Base-by-base conservation (phyloP, 164 flowering plant species). In the Euptelea pleiosperma region DNA sequence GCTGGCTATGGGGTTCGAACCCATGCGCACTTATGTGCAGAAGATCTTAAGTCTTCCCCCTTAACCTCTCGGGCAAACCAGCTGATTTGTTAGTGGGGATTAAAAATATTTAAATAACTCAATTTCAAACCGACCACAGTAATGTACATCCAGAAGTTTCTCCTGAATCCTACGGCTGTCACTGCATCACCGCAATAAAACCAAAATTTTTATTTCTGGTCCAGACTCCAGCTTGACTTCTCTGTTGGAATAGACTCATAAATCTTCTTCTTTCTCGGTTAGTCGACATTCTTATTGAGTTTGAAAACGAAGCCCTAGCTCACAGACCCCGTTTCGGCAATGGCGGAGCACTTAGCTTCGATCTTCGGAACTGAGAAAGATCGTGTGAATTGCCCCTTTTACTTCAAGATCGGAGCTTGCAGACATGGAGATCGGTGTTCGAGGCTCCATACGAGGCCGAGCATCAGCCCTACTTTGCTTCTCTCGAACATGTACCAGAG, bases 271-370 rank as follows among this genome's bases (percentile, higher is more conserved):
- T n/a, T 24, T 12, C 26, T 0, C 11, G 34, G 3, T 2, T 15
- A 40, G 19, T 14, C 18, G 5, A 14, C 6, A 19, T 16, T 4
- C 3, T 40, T 40, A 1, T 40, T 0, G 41, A 24, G 29, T 18
- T 25, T 28, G 6, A 43, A 21, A 3, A 4, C 19, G 35, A 53
- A 53, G 36, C 57, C 57, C 57, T 53, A 53, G 36, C 2, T 21
- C 12, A 16, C 40, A 26, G n/a, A n/a, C n/a, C n/a, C n/a, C n/a
- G n/a, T n/a, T n/a, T n/a, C n/a, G n/a, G n/a, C 15, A 57, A 86
- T 86, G 92, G 92, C 89, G 76, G 92, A 86, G 64, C 92, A 86
- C 66, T 68, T 86, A 68, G 92, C 92, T 28, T 83, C 92, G 52
- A 86, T 86, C 10, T 86, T 86, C 57, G 93, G 83, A 1, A 79